phyloP scores from a whole-genome alignment of 768 basidiomycete genomes.

The Hygrophoropsis aurantiaca region DNA sequence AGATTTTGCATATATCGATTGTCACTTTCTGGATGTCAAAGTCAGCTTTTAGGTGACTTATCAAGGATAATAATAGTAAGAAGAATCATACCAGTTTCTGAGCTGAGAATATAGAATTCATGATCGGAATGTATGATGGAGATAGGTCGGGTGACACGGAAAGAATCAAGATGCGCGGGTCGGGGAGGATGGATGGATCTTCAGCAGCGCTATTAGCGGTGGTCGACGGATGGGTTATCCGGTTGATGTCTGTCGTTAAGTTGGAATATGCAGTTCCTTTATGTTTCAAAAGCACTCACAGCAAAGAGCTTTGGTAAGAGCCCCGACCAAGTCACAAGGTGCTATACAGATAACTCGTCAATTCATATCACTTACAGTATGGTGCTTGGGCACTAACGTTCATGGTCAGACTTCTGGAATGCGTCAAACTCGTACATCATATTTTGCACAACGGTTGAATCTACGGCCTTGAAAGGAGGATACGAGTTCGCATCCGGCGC shows the following conservation, averaged over 20 bases:
- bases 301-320: conserved; percentile 89
- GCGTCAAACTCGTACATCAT: conserved; percentile 63
- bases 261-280: conserved; percentile 26
- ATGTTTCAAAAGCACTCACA: conserved; percentile 46
- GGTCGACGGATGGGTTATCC: conserved; percentile 40
- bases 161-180: conserved; percentile 71
- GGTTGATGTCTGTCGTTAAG: conserved; percentile 63
- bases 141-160: conserved; percentile 91
- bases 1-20: conserved; percentile 94
- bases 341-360: conserved; percentile 31
- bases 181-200: conserved; percentile 33
- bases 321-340: conserved; percentile 79
- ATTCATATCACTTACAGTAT: neutral
- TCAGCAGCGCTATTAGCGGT: conserved; percentile 28
- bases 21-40: conserved; percentile 73
- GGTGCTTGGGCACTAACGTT: conserved; percentile 25
- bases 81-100: conserved; percentile 79
- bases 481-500: conserved; percentile 76
- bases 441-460: conserved; percentile 60
- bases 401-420: conserved; percentile 47
- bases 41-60: too few species aligned
- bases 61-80: too few species aligned
- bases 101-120: conserved; percentile 99
- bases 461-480: conserved; percentile 77
- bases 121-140: conserved; percentile 93